Evolutionary conservation across 192 early-diverging fungal species (phyloP).

Genomic region (Dispira parvispora): DNA sequence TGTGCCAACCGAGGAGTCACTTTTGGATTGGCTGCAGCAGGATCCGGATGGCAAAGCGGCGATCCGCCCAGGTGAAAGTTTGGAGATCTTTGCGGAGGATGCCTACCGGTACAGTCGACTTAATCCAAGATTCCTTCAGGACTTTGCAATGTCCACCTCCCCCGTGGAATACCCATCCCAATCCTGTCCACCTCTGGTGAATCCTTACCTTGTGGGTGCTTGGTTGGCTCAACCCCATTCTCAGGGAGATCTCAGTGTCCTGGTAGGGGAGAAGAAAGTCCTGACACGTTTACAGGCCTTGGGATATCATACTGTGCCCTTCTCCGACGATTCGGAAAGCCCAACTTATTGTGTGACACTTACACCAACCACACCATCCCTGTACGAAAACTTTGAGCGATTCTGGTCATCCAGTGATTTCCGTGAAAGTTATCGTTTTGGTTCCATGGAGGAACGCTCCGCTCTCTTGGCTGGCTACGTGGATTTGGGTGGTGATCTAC

Average conservation of each 20-base stretch:
- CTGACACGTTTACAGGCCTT: too few relatives aligned
- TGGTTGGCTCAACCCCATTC: background rate
- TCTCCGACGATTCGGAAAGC: too few relatives aligned
- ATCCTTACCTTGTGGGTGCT: slow-evolving; percentile 7
- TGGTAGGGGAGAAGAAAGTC: background rate
- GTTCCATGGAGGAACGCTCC: too few relatives aligned
- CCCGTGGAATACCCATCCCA: background rate
- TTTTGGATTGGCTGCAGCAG: too few relatives aligned
- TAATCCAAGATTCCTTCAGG: background rate
- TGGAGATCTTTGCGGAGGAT: background rate
- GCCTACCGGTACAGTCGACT: background rate
- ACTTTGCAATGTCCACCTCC: background rate
- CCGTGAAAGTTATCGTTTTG: too few relatives aligned
- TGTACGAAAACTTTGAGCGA: background rate
- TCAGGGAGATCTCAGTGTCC: background rate
- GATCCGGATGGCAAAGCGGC: background rate
- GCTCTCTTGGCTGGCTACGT: too few relatives aligned
- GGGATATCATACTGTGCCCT: too few relatives aligned
- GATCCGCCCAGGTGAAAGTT: background rate
- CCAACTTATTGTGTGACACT: too few relatives aligned
- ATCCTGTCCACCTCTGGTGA: background rate
- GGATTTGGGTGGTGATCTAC: too few relatives aligned
- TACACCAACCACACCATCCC: too few relatives aligned
- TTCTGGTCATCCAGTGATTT: background rate
- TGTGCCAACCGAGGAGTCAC: too few relatives aligned